A percentile compares a stretch with the other conserved stretches of the same genome.
phyloP scores from a whole-genome alignment of 2,329 filamentous ascomycete species.

The Botrytis elliptica region DNA sequence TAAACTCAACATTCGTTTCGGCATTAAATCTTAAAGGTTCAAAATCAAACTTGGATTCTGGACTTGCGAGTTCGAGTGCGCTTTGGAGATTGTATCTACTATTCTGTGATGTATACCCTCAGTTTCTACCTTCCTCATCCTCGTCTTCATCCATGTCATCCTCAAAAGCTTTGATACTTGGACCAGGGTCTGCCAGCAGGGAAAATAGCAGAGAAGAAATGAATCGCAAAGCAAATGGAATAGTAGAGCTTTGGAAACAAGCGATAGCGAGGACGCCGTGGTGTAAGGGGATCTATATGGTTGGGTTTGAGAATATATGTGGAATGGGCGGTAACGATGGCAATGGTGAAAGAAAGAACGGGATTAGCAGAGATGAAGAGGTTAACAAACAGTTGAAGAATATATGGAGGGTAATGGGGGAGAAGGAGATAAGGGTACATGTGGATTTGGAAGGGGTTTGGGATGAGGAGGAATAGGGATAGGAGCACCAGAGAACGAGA shows the following conservation, averaged over 20 bases:
- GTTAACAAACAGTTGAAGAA: slow-evolving; percentile 41
- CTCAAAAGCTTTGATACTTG: background rate
- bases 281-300: slow-evolving; percentile 59
- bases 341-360: slow-evolving; percentile 24
- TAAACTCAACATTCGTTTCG: background rate
- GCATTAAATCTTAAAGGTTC: slow-evolving; percentile 37
- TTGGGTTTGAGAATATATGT: slow-evolving; percentile 50
- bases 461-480: background rate
- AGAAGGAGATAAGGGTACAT: slow-evolving; percentile 61
- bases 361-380: slow-evolving; percentile 42
- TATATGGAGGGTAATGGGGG: slow-evolving; percentile 55
- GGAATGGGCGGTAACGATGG: slow-evolving; percentile 43
- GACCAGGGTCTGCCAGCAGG: background rate
- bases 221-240: background rate
- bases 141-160: background rate
- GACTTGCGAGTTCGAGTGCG: slow-evolving; percentile 41
- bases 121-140: slow-evolving; percentile 34
- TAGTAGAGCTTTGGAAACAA: slow-evolving; percentile 53
- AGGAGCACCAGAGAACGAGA: background rate
- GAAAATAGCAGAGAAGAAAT: background rate
- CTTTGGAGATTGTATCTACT: slow-evolving; percentile 54
- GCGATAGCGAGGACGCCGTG: slow-evolving; percentile 60
- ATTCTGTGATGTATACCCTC: slow-evolving; percentile 46
- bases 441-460: slow-evolving; percentile 49
- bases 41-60: slow-evolving; percentile 41